Conservation (phyloP, 23 red algal genomes). For the Agarophyton chilense region DNA sequence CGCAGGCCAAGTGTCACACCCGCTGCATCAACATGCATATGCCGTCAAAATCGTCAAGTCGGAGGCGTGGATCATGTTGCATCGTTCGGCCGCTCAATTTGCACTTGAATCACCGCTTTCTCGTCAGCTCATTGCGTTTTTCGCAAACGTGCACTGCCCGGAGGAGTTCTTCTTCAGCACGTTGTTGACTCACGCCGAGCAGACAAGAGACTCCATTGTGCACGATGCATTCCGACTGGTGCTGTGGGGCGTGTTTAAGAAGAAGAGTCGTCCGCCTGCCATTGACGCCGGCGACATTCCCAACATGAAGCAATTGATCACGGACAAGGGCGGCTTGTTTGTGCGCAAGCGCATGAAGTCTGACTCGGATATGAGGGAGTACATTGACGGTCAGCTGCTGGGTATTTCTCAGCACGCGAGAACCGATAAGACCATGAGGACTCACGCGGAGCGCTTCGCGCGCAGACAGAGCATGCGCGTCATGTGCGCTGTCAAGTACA, state of each 20-base stretch:
- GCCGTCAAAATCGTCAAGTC: constrained; percentile 27
- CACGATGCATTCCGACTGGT: constrained; percentile 44
- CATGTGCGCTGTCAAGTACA: not conserved
- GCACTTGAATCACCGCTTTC: not conserved
- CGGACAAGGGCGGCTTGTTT: not conserved
- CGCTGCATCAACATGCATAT: not conserved
- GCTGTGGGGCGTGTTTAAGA: constrained; percentile 22
- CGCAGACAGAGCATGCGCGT: not conserved
- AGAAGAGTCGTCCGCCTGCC: not conserved
- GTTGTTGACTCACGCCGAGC: not conserved
- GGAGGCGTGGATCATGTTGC: constrained; percentile 76
- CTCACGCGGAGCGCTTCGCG: not conserved
- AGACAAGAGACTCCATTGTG: constrained; percentile 24
- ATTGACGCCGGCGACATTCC: constrained; percentile 20
- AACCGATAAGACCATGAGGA: not conserved
- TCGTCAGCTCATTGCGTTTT: constrained; percentile 20
- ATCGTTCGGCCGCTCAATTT: constrained; percentile 37
- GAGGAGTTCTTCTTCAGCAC: constrained; percentile 69
- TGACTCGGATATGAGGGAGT: not conserved
- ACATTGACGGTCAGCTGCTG: not conserved
- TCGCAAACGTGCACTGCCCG: constrained; percentile 19
- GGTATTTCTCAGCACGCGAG: not conserved
- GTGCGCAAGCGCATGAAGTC: constrained; percentile 1
- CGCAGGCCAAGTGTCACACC: not conserved
- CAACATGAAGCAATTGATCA: not conserved